Evolutionary conservation across 306 rosid genomes (phyloP).

Genomic region (Dicorynia guianensis): DNA sequence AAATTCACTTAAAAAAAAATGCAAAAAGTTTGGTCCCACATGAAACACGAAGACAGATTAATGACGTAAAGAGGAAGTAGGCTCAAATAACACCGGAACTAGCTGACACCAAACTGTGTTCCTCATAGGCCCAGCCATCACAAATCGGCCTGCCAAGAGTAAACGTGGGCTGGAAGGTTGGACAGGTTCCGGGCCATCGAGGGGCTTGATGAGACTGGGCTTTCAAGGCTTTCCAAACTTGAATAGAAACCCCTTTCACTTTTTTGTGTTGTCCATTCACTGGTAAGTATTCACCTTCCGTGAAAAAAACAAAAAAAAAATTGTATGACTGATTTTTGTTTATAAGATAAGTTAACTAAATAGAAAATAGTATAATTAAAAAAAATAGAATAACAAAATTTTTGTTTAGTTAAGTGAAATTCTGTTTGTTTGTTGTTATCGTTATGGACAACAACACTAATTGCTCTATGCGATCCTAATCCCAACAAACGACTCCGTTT

Average conservation of each 20-base stretch:
- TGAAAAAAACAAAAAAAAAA: no score
- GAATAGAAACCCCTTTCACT: no score
- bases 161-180: constrained; percentile 88
- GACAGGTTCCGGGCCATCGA: constrained; percentile 94
- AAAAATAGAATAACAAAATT: no score
- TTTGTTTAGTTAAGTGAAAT: no score
- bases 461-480: background rate
- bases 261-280: no score
- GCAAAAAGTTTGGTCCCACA: constrained; percentile 46
- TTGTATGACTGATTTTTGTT: no score
- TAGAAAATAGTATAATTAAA: no score
- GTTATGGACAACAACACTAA: no score
- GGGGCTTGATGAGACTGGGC: constrained; percentile 96
- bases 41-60: constrained; percentile 81
- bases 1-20: no score
- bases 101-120: constrained; percentile 88
- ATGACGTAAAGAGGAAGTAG: constrained; percentile 72
- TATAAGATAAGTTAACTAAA: no score
- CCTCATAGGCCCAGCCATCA: constrained; percentile 88
- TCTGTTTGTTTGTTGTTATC: no score
- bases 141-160: constrained; percentile 91
- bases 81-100: constrained; percentile 97
- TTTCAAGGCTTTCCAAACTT: constrained; percentile 96
- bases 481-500: constrained; percentile 24
- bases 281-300: no score